A percentile compares a stretch with the other conserved stretches of the same genome.
phyloP scores from a whole-genome alignment of 2,329 filamentous ascomycete genomes.

The Byssoonygena ceratinophila region DNA sequence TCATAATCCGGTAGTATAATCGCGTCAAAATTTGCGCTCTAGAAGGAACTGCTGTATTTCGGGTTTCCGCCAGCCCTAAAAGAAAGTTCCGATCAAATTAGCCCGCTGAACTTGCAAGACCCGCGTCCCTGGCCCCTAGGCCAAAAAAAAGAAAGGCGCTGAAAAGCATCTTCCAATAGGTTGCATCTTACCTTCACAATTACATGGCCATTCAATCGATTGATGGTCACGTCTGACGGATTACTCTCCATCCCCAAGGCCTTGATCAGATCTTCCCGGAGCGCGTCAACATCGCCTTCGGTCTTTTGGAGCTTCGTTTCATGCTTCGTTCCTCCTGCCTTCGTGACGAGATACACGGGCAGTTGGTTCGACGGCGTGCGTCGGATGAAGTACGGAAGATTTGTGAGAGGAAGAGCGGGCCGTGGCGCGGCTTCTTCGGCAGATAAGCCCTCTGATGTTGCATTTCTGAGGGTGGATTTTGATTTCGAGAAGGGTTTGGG shows the following conservation, averaged over 20 bases:
- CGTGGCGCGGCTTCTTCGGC: constrained; percentile 4
- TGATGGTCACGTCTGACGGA: constrained; percentile 38
- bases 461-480: constrained; percentile 11
- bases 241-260: constrained; percentile 47
- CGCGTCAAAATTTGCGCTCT: constrained; percentile 34
- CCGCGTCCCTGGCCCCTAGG: no score
- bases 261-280: constrained; percentile 54
- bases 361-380: constrained; percentile 62
- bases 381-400: constrained; percentile 57
- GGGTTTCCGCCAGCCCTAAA: constrained; percentile 42
- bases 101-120: no score
- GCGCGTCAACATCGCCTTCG: constrained; percentile 56
- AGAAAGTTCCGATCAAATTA: no score
- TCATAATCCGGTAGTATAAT: no score
- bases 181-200: constrained; percentile 57
- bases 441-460: not conserved
- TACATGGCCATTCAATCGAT: constrained; percentile 59
- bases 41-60: constrained; percentile 41
- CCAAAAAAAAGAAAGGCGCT: no score
- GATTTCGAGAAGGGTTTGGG: constrained; percentile 16
- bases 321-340: constrained; percentile 64
- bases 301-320: constrained; percentile 69
- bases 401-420: constrained; percentile 28
- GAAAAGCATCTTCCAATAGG: not conserved
- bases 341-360: constrained; percentile 64